Percentiles rank a stretch among this genome's conserved stretches.
These are phyloP conservation scores for Fusarium neocosmosporiellum DNA, from an alignment of 2,329 filamentous ascomycete species.

Conservation along the genomic window DNA sequence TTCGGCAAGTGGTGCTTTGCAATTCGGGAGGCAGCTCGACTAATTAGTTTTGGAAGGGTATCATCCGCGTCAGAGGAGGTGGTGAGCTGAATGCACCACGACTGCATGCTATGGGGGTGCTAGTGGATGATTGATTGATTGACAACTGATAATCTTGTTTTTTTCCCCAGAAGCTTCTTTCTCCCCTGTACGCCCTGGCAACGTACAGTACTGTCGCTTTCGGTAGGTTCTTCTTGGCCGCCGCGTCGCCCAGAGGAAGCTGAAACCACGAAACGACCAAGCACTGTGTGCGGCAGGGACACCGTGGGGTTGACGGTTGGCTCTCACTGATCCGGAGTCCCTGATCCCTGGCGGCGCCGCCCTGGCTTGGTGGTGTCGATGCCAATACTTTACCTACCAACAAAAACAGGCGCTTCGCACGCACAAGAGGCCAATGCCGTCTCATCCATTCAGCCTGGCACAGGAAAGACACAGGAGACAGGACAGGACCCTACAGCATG, in stretches of 20 bases:
- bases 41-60: neutral
- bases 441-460: conserved; percentile 14
- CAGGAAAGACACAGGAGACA: neutral
- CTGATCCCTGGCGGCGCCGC: conserved; percentile 15
- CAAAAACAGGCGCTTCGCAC: neutral
- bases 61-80: neutral
- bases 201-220: neutral
- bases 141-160: conserved; percentile 25
- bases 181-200: conserved; percentile 9
- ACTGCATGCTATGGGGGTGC: neutral
- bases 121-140: conserved; percentile 12
- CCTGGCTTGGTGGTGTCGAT: conserved; percentile 14
- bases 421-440: conserved; percentile 2
- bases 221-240: neutral
- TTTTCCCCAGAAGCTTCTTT: neutral
- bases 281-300: conserved; percentile 30
- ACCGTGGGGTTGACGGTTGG: conserved; percentile 45
- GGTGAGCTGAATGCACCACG: conserved; percentile 7
- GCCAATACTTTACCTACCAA: conserved; percentile 13
- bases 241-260: conserved; percentile 6
- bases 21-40: conserved; percentile 1
- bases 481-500: neutral
- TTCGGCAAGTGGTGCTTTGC: conserved; percentile 27
- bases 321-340: conserved; percentile 34
- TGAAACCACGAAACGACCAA: conserved; percentile 35